Base-by-base conservation (phyloP, 2,329 filamentous ascomycete genomes). In the Penicillium vulpinum region DNA sequence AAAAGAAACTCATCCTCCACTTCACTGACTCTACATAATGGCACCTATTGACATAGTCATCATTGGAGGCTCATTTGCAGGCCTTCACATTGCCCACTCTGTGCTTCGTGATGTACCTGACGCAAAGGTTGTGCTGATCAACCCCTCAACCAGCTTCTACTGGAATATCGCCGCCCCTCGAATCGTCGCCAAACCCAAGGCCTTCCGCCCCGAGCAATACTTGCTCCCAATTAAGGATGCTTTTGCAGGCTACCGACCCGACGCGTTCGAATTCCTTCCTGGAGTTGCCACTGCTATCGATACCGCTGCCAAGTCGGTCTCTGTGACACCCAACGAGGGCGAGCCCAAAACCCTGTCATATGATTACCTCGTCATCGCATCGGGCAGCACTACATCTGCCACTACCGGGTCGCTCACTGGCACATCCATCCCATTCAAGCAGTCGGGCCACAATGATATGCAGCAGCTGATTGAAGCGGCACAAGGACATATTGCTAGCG, bases 341-440 rank as follows among this genome's bases (percentile, higher is more conserved):
- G 29, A 59, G 46, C n/a, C 56, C 41, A 46, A 57, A 45, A 22
- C 62, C 5, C 60, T 85, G 11, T 54, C 72, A 3, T 86, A 82
- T 66, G 78, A 84, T 61, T 79, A 81, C n/a, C 74, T 86, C 3
- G 73, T 86, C 47, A 79, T 85, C 56, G 82, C 83, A 9, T 83
- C 82, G 0, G 83, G 83, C 8, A 79, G 79, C 38, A 76, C 66
- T 13, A 81, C 82, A 1, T 68, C 74, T 10, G 73, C 78, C 26
- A 73, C 77, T 0, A 70, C 77, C 4, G 65, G 64, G 41, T 51
- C 59, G 24, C 44, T 56, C 73, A 62, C 53, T 73, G 67, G 68
- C 5, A 60, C 60, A 9, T 57, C 60, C 10, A 58, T 75, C 6
- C 75, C 74, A 16, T 77, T 81, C 50, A 80, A 80, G 24, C 68